These are phyloP conservation scores for Pueraria montana DNA, from an alignment of 306 rosid species.

Conservation along the genomic window DNA sequence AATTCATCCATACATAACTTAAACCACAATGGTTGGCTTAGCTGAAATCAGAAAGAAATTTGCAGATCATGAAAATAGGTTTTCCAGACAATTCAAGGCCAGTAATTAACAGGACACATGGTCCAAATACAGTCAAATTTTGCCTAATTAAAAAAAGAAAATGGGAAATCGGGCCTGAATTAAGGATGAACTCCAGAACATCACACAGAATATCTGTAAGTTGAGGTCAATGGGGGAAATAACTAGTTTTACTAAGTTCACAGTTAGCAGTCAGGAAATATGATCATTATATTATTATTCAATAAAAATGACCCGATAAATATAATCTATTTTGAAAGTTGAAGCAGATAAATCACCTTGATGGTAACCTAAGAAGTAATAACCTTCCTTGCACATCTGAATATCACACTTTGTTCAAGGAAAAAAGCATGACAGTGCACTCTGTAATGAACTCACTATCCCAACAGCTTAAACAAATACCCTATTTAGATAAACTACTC, in stretches of 20 bases:
- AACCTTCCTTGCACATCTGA: background rate
- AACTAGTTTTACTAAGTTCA: background rate
- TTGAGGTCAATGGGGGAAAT: background rate
- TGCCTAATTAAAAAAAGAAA: background rate
- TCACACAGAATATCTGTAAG: background rate
- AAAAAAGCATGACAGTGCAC: background rate
- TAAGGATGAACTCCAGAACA: slow-evolving; percentile 22
- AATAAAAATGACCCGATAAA: background rate
- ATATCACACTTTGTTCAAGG: background rate
- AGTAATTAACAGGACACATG: background rate
- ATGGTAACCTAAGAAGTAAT: slow-evolving; percentile 2
- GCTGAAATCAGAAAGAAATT: background rate
- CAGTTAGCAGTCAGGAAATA: background rate
- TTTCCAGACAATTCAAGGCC: background rate
- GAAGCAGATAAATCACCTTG: slow-evolving; percentile 5
- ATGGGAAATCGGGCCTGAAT: background rate
- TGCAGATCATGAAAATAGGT: background rate
- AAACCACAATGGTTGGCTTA: background rate
- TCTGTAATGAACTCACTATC: background rate
- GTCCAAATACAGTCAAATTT: background rate
- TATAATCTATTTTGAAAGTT: background rate
- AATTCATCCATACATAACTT: background rate
- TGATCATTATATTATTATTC: background rate
- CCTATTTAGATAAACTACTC: no score
- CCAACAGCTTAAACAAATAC: background rate